Percentiles rank a stretch among this genome's conserved stretches.
phyloP scores from a whole-genome alignment of 352 stramenopile genomes.

The Globisporangium apiculatum region DNA sequence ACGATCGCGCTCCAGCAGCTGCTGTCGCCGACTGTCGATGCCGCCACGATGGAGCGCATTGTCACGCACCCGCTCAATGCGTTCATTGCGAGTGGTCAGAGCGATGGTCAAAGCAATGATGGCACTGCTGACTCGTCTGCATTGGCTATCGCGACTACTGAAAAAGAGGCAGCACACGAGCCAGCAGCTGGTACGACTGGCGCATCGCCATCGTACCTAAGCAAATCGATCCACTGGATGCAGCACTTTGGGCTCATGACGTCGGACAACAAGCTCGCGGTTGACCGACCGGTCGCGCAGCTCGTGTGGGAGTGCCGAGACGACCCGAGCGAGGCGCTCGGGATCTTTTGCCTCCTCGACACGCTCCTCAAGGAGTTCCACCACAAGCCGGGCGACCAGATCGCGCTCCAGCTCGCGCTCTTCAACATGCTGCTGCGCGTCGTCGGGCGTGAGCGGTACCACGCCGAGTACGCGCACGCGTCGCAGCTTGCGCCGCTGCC shows the following conservation, averaged over 20 bases:
- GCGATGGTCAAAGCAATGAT: not conserved
- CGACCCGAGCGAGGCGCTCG: constrained; percentile 63
- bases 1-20: constrained; percentile 90
- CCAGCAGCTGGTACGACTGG: too few relatives aligned
- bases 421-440: constrained; percentile 87
- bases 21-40: constrained; percentile 88
- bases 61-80: constrained; percentile 74
- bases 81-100: constrained; percentile 42
- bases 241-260: constrained; percentile 80
- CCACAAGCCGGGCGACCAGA: constrained; percentile 79
- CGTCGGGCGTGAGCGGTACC: constrained; percentile 69
- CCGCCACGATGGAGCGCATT: constrained; percentile 87
- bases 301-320: constrained; percentile 83
- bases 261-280: constrained; percentile 58
- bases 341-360: constrained; percentile 78
- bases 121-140: constrained; percentile 11
- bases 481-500: constrained; percentile 51
- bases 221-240: constrained; percentile 89
- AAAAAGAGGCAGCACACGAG: constrained; percentile 29
- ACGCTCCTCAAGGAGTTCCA: constrained; percentile 79
- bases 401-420: constrained; percentile 68
- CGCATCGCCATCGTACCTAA: constrained; percentile 43
- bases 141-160: not conserved
- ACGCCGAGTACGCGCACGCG: constrained; percentile 61
- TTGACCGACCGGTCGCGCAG: constrained; percentile 72